Evolutionary conservation across 768 basidiomycete species (phyloP), one percentile per base, ranked within the genome.

Genomic region (Exsudoporus frostii): DNA sequence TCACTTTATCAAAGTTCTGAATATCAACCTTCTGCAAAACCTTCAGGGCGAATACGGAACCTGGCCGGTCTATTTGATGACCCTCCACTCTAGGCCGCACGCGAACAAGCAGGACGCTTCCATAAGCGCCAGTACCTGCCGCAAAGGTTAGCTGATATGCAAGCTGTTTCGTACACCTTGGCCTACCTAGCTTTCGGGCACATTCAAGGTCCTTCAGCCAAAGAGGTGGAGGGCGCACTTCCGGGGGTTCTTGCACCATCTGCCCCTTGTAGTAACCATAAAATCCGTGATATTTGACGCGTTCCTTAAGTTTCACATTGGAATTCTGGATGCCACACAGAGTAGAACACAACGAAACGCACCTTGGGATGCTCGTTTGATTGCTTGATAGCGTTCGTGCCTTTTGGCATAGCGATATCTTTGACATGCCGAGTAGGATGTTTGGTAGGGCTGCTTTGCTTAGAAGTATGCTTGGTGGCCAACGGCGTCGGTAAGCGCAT

Each of bases 21-120:
- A 74, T 62, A 5, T 60, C 50, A 22, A 66, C 66, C 59, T 77
- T 78, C 29, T 58, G 64, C 27, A 76, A 52, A 0, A 71, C 68
- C 56, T 83, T 82, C 49, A 84, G 43, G 6, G 80, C 81, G 43
- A 80, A 78, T 3, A 75, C 32, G n/a, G 70, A 59, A 22, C 68
- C 69, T 2, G 70, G 63, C 4, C 54, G 65, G 27, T 77, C 76
- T n/a, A 71, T 41, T n/a, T 50, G 57, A 50, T 74, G 69, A 0
- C 27, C 20, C 11, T 57, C 57, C 25, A 68, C 60, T 50, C 60
- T 65, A 1, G 68, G 67, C 7, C 72, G 70, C 29, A 61, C 62
- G 19, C 60, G 68, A 19, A 75, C 78, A 17, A 81, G 65, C 14
- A 79, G 58, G 14, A 80, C 80, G 10, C 67, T 67, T 13, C 74